These are phyloP conservation scores for Phalaenopsis equestris DNA, from an alignment of 106 monocot genomes.

Conservation along the genomic window DNA sequence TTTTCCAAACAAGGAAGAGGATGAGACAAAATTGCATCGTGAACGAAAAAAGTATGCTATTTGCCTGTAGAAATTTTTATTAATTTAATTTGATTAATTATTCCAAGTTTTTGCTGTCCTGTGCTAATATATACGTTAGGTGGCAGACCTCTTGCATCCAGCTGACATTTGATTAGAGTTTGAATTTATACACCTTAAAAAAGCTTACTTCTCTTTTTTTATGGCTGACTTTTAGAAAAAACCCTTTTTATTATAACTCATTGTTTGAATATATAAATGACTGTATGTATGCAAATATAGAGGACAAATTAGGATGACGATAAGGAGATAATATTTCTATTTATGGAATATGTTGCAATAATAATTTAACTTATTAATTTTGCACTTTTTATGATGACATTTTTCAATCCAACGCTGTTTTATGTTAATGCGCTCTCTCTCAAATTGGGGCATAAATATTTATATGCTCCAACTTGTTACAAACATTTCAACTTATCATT, in stretches of 20 bases:
- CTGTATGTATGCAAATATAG: background rate
- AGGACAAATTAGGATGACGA: background rate
- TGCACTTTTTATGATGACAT: background rate
- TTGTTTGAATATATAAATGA: background rate
- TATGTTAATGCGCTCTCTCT: no score
- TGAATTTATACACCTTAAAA: background rate
- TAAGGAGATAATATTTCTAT: background rate
- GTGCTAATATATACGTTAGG: background rate
- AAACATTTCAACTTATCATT: no score
- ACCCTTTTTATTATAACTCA: background rate
- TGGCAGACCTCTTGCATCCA: background rate
- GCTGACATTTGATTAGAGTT: background rate
- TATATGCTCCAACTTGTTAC: no score
- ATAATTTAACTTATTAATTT: background rate
- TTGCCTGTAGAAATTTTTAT: background rate
- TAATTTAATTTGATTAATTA: background rate
- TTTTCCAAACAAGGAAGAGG: constrained; percentile 15
- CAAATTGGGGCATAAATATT: no score
- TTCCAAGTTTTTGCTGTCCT: background rate
- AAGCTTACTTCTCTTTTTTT: background rate
- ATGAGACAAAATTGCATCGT: constrained; percentile 12
- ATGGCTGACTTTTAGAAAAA: background rate
- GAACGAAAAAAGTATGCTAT: constrained; percentile 11
- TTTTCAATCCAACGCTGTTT: no score
- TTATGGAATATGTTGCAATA: background rate